phyloP scores from a whole-genome alignment of 177 flowering plant genomes.

The Vitis hybrid region DNA sequence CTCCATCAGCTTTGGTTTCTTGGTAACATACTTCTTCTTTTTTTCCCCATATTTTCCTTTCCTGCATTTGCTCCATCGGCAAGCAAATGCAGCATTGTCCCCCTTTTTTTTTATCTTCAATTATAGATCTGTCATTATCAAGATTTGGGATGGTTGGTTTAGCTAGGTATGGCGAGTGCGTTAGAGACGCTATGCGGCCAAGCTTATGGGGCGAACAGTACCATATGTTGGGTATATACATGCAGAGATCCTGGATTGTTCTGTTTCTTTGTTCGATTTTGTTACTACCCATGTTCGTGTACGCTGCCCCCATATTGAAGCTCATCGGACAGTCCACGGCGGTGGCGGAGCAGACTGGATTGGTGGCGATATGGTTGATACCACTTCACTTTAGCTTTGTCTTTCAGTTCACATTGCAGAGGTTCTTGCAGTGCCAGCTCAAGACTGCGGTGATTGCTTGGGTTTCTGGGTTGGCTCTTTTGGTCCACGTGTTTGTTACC shows the following conservation, averaged over 20 bases:
- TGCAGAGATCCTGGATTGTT: slow-evolving; percentile 56
- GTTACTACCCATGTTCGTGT: slow-evolving; percentile 38
- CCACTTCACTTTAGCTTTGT: slow-evolving; percentile 47
- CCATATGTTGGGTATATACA: slow-evolving; percentile 49
- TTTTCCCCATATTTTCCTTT: background rate
- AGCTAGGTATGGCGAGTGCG: slow-evolving; percentile 48
- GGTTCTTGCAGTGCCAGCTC: slow-evolving; percentile 47
- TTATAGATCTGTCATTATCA: background rate
- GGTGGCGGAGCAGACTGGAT: slow-evolving; percentile 41
- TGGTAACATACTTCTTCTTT: background rate
- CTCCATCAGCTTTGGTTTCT: slow-evolving; percentile 10
- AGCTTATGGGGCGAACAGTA: slow-evolving; percentile 49
- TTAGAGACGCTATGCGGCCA: slow-evolving; percentile 55
- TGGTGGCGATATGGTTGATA: slow-evolving; percentile 36
- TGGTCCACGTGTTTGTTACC: slow-evolving; percentile 27
- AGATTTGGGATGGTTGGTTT: slow-evolving; percentile 7
- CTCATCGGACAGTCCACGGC: slow-evolving; percentile 35
- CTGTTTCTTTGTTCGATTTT: slow-evolving; percentile 23
- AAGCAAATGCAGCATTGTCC: no score
- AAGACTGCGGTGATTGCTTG: slow-evolving; percentile 31
- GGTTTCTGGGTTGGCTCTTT: slow-evolving; percentile 22
- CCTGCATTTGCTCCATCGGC: no score
- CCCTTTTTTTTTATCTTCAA: no score
- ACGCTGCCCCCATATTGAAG: slow-evolving; percentile 38
- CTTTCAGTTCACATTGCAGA: slow-evolving; percentile 41